Conservation (phyloP, 805 yeast species). For the Crinitomyces ghanaensis region DNA sequence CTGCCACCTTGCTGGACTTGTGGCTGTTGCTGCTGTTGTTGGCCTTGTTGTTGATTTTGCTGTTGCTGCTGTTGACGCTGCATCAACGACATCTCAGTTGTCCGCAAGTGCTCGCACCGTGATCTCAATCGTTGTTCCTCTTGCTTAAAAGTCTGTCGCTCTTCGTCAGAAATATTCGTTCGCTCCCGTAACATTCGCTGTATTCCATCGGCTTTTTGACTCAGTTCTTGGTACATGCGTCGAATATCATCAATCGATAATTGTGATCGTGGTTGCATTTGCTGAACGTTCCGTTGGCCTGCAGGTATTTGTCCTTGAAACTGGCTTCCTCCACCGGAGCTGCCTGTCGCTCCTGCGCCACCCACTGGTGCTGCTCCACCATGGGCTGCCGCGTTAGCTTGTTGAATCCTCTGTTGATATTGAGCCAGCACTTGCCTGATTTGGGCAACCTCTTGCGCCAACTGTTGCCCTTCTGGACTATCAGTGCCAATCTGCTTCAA, state of each 20-base stretch:
- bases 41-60: slow-evolving; percentile 12
- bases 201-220: slow-evolving; percentile 7
- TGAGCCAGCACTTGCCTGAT: slow-evolving; percentile 16
- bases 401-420: slow-evolving; percentile 14
- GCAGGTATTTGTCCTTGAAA: slow-evolving; percentile 5
- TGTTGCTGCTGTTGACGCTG: slow-evolving; percentile 11
- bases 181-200: slow-evolving; percentile 14
- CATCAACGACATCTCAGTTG: slow-evolving; percentile 14
- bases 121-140: slow-evolving; percentile 14
- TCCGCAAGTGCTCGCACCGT: slow-evolving; percentile 14
- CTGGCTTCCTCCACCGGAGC: slow-evolving; percentile 9
- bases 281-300: slow-evolving; percentile 2
- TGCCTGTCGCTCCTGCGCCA: slow-evolving; percentile 14
- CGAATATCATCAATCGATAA: slow-evolving; percentile 11
- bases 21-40: slow-evolving; percentile 5
- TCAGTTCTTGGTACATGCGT: slow-evolving; percentile 15
- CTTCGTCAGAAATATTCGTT: slow-evolving; percentile 11
- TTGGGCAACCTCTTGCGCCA: slow-evolving; percentile 23
- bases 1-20: slow-evolving; percentile 5
- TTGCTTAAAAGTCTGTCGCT: slow-evolving; percentile 12
- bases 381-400: slow-evolving; percentile 10
- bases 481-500: slow-evolving; percentile 19
- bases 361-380: slow-evolving; percentile 11
- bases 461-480: slow-evolving; percentile 22
- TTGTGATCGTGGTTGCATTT: slow-evolving; percentile 5